Evolutionary conservation across 768 basidiomycete genomes (phyloP), one percentile per base, ranked within the genome.

Genomic region (Mycena olivaceomarginata): DNA sequence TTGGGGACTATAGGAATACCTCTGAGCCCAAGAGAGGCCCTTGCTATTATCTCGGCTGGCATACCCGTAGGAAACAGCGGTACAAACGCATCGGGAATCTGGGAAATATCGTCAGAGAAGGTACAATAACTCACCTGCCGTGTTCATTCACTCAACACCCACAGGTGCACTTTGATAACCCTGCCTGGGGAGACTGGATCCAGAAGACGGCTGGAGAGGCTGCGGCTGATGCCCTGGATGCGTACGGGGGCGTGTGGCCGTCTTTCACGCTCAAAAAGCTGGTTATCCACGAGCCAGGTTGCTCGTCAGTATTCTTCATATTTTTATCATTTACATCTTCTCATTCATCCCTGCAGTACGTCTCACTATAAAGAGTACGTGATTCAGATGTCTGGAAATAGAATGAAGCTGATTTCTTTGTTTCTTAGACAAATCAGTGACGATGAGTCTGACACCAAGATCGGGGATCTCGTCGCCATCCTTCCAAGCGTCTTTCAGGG

Each of bases 1-100:
- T 57, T 88, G n/a, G 89, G 89, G 1, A 18, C 78, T 3, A 69
- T 89, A 22, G 87, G 85, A 0, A 81, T 89, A 12, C 89, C 89
- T 6, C 79, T 90, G 5, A 84, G 78, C 57, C 68, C 74, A 22
- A 73, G 83, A 13, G 87, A 87, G 20, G 88, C 86, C 0, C 80
- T 81, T 22, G 69, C 68, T 8, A 81, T 89, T 25, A 85, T 85
- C 31, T 63, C 78, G 1, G 59, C 64, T 11, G 67, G 81, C 11
- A 53, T 63, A 10, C 85, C 74, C 48, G 31, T 31, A 31, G 31
- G 31, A 31, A 37, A 9, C 37, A 22, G 53, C 25, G 67, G 51
- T 22, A 18, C 45, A n/a, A 51, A 45, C 22, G 13, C 75, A 8
- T 62, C 75, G 2, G 79, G 76, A 18, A 70, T 70, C 0, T 80